phyloP scores from a whole-genome alignment of 1,284 basidiomycete genomes.

The Wolfiporia cocos region DNA sequence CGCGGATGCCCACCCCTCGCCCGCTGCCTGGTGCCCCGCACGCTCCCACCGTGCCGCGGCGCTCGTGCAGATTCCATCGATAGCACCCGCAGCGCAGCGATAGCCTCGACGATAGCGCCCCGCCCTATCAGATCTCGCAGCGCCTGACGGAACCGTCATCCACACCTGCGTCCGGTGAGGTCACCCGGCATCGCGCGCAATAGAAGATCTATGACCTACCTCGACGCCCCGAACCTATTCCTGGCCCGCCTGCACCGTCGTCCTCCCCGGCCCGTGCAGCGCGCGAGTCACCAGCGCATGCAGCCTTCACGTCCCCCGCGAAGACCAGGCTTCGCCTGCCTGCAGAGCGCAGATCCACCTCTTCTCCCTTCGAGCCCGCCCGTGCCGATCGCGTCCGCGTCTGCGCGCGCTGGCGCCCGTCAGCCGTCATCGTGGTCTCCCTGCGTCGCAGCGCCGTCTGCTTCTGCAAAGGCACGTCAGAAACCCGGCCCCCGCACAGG shows the following conservation, averaged over 20 bases:
- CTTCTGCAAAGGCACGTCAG: constrained; percentile 18
- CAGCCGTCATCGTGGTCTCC: constrained; percentile 43
- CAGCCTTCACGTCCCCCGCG: constrained; percentile 15
- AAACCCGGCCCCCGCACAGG: constrained; percentile 1
- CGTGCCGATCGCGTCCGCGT: constrained; percentile 16
- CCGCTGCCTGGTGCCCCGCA: too few relatives aligned
- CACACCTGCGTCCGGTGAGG: constrained; percentile 18
- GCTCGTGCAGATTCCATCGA: constrained; percentile 8
- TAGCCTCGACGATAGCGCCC: constrained; percentile 8
- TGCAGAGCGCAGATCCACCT: constrained; percentile 20
- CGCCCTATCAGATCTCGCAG: constrained; percentile 7
- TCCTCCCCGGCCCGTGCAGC: constrained; percentile 16
- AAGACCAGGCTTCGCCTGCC: constrained; percentile 19
- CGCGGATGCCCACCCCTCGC: constrained; percentile 7
- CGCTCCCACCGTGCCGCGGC: too few relatives aligned
- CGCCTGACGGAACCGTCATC: constrained; percentile 12
- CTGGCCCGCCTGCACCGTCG: constrained; percentile 12
- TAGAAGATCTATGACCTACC: constrained; percentile 19
- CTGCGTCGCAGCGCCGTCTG: constrained; percentile 30
- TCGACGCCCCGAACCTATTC: constrained; percentile 25
- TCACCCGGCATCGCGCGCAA: constrained; percentile 7
- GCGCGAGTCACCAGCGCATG: constrained; percentile 10
- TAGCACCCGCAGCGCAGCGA: too few relatives aligned
- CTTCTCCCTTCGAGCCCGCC: constrained; percentile 15
- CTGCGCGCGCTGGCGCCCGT: constrained; percentile 28